Percentiles rank a stretch among this genome's conserved stretches.
These are phyloP conservation scores for Globisporangium abappressorium DNA, from an alignment of 352 stramenopile genomes.

Conservation along the genomic window DNA sequence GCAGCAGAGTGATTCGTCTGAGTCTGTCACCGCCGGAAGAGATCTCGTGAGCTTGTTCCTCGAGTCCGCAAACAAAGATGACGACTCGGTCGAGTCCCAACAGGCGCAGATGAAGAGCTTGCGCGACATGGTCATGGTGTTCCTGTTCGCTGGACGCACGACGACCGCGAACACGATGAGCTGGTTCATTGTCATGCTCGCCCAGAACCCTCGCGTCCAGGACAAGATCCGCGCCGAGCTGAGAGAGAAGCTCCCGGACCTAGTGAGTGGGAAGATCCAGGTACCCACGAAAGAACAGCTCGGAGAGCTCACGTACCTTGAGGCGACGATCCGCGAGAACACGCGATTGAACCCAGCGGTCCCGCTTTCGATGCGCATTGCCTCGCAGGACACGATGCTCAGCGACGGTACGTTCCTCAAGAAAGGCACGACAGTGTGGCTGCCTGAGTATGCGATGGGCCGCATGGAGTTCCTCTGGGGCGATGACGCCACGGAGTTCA, in stretches of 20 bases:
- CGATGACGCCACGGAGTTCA: constrained; percentile 35
- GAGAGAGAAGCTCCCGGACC: constrained; percentile 32
- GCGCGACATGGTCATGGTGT: constrained; percentile 60
- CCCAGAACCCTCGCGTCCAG: constrained; percentile 53
- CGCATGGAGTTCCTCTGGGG: constrained; percentile 38
- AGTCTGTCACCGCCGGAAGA: not conserved
- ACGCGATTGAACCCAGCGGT: constrained; percentile 61
- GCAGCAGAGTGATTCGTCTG: not conserved
- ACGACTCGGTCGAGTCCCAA: not conserved
- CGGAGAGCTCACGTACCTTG: constrained; percentile 51
- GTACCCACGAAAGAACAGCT: constrained; percentile 50
- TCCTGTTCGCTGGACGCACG: constrained; percentile 71
- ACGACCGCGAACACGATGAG: constrained; percentile 70
- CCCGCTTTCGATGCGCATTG: constrained; percentile 26
- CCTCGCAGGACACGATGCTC: constrained; percentile 45
- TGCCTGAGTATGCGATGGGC: constrained; percentile 46
- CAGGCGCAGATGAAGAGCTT: constrained; percentile 37
- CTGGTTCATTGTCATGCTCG: constrained; percentile 77
- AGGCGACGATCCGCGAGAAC: constrained; percentile 59
- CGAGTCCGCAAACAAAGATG: not conserved
- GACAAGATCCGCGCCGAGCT: constrained; percentile 48
- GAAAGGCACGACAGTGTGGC: constrained; percentile 31
- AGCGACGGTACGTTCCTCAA: constrained; percentile 45
- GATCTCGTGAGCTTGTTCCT: constrained; percentile 14
- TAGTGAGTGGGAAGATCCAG: constrained; percentile 21